phyloP scores from a whole-genome alignment of 768 basidiomycete genomes.

The Clitopilus passeckerianus region DNA sequence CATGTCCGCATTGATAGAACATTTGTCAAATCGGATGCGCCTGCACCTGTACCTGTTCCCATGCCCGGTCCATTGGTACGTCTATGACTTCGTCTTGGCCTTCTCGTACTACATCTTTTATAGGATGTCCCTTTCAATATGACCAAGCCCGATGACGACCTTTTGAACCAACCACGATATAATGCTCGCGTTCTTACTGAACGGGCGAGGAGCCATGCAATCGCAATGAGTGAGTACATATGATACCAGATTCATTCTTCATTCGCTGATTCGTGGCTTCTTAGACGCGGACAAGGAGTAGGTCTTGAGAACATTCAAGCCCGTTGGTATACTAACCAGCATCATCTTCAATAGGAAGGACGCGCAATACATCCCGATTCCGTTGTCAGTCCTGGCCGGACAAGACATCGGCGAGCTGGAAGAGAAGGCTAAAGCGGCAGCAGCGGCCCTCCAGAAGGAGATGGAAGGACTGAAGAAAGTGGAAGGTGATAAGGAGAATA shows the following conservation, averaged over 20 bases:
- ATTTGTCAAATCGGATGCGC: not conserved
- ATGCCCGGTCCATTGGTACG: not conserved
- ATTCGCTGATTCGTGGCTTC: not conserved
- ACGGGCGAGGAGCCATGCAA: conserved; percentile 22
- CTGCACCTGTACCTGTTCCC: too few relatives aligned
- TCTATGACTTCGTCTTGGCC: not conserved
- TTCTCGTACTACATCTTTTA: too few relatives aligned
- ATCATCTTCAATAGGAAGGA: conserved; percentile 5
- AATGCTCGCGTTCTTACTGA: not conserved
- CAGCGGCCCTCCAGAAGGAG: not conserved
- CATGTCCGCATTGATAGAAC: conserved; percentile 17
- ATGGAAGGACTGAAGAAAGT: not conserved
- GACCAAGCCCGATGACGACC: not conserved
- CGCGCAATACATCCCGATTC: conserved; percentile 15
- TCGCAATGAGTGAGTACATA: conserved; percentile 23
- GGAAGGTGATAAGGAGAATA: not conserved
- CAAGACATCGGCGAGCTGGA: conserved; percentile 22
- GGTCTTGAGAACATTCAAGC: not conserved
- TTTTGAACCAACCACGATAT: not conserved
- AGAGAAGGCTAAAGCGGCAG: conserved; percentile 11
- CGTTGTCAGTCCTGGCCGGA: conserved; percentile 24
- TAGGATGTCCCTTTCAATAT: too few relatives aligned
- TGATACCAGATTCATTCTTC: not conserved
- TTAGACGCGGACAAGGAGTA: conserved; percentile 20
- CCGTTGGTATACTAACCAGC: too few relatives aligned